Conservation (phyloP, 768 basidiomycete genomes). For the Udeniomyces megalosporus region DNA sequence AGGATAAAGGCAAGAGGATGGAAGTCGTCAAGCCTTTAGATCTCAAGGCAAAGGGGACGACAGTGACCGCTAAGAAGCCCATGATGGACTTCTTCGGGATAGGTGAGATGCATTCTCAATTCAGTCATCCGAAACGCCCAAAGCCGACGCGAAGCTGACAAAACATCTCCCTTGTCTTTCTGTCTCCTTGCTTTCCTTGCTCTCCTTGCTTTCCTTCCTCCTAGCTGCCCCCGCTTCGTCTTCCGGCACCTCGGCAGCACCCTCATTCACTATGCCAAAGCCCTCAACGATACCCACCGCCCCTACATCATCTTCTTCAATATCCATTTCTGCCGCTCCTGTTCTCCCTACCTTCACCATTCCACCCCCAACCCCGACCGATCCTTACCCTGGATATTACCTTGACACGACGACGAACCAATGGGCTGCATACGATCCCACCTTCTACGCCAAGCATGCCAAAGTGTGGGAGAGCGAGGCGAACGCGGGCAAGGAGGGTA, state of each 20-base stretch:
- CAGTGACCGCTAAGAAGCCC: neutral
- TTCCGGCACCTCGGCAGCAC: no score
- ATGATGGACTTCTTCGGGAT: conserved; percentile 16
- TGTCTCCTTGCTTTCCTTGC: neutral
- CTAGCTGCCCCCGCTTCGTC: no score
- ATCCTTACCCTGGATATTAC: conserved; percentile 16
- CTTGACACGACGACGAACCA: conserved; percentile 5
- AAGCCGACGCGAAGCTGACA: no score
- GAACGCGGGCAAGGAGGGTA: neutral
- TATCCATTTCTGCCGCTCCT: conserved; percentile 10
- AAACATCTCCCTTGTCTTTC: neutral
- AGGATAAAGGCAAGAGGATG: neutral
- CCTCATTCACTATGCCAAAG: no score
- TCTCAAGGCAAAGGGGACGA: neutral
- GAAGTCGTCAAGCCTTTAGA: conserved; percentile 7
- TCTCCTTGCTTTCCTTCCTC: neutral
- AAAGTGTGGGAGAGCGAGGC: neutral
- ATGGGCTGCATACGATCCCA: conserved; percentile 14
- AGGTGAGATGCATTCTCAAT: neutral
- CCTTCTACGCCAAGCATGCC: conserved; percentile 8
- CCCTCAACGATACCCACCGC: no score
- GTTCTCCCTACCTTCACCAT: conserved; percentile 3
- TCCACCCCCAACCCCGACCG: conserved; percentile 5
- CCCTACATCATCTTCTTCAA: neutral
- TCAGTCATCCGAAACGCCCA: no score